These are phyloP conservation scores for Solanum appendiculatum DNA, from an alignment of 257 asterid genomes.

Conservation along the genomic window DNA sequence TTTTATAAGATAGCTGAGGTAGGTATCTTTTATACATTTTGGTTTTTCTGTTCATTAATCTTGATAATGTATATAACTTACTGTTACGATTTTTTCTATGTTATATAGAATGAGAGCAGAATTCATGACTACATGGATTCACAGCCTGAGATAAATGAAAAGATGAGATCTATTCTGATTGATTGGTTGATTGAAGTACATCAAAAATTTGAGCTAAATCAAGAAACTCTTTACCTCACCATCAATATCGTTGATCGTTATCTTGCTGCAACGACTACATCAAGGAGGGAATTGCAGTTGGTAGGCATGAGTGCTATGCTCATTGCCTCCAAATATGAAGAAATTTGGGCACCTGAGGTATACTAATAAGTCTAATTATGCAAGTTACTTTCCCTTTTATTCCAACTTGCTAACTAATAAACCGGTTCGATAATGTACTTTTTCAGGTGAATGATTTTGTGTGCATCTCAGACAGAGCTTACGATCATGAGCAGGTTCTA, in stretches of 20 bases:
- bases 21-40: neutral
- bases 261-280: constrained; percentile 31
- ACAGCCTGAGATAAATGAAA: constrained; percentile 64
- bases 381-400: neutral
- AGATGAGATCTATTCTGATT: constrained; percentile 72
- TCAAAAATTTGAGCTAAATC: constrained; percentile 67
- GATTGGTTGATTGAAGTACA: constrained; percentile 90
- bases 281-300: constrained; percentile 68
- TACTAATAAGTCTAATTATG: neutral
- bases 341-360: constrained; percentile 98
- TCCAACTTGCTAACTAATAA: neutral
- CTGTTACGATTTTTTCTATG: neutral
- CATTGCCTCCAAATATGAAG: constrained; percentile 86
- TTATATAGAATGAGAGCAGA: constrained; percentile 52
- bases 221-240: constrained; percentile 80
- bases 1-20: constrained; percentile 84
- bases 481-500: constrained; percentile 41
- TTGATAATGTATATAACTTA: neutral
- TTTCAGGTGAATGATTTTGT: constrained; percentile 67
- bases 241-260: constrained; percentile 70
- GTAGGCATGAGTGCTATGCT: constrained; percentile 81
- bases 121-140: constrained; percentile 58
- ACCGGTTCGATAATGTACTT: neutral
- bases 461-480: constrained; percentile 57
- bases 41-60: too few relatives aligned